phyloP scores from a whole-genome alignment of 2,329 filamentous ascomycete genomes.

The Macrophomina pseudophaseolina region DNA sequence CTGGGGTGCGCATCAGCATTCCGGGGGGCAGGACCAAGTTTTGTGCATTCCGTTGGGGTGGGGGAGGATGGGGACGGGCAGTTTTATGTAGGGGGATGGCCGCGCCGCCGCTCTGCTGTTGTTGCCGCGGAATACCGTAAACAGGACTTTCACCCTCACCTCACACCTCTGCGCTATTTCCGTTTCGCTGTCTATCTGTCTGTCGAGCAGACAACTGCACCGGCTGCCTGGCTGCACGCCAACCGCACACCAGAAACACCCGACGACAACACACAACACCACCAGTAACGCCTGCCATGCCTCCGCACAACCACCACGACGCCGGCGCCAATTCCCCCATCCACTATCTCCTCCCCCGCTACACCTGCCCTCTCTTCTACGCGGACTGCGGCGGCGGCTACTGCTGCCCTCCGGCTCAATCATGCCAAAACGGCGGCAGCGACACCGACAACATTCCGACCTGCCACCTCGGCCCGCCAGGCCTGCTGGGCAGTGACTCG shows the following conservation, averaged over 20 bases:
- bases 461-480: background rate
- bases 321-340: background rate
- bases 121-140: too few species aligned
- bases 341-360: background rate
- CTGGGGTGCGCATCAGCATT: background rate
- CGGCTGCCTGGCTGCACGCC: too few species aligned
- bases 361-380: background rate
- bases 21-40: background rate
- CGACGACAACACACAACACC: background rate
- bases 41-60: background rate
- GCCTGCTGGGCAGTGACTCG: background rate
- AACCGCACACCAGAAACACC: background rate
- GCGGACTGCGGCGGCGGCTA: constrained; percentile 10
- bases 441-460: background rate
- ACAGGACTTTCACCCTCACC: too few species aligned
- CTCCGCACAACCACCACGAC: background rate
- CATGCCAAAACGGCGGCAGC: background rate
- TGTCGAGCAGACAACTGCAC: too few species aligned
- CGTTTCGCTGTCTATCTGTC: too few species aligned
- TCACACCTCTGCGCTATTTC: too few species aligned
- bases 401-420: background rate
- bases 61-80: too few species aligned
- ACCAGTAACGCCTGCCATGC: background rate
- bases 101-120: too few species aligned
- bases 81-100: too few species aligned